A percentile compares a stretch with the other conserved stretches of the same genome.
Evolutionary conservation across 768 basidiomycete genomes (phyloP).

Genomic region (Favolaschia claudopus): DNA sequence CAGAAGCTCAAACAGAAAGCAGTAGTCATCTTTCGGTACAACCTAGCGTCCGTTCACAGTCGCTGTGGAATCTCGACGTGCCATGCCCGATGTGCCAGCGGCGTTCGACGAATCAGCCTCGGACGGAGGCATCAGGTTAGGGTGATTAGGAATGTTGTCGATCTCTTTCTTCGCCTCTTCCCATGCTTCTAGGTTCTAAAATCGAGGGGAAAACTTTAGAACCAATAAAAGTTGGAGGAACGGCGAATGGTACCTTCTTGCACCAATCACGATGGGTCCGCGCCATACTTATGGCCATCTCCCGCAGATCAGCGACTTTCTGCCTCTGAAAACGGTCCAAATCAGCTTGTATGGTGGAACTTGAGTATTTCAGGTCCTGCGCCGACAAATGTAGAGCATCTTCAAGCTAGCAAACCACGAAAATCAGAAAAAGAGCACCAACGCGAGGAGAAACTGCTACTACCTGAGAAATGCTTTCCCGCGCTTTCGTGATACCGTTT

Average conservation of each 20-base stretch:
- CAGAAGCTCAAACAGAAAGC: slow-evolving; percentile 6
- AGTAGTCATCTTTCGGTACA: not conserved
- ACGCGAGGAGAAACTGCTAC: slow-evolving; percentile 30
- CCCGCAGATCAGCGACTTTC: slow-evolving; percentile 94
- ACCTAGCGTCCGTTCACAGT: slow-evolving; percentile 70
- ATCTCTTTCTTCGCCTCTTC: slow-evolving; percentile 94
- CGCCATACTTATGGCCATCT: slow-evolving; percentile 93
- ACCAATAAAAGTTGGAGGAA: slow-evolving; percentile 20
- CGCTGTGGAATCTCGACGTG: slow-evolving; percentile 71
- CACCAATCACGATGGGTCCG: slow-evolving; percentile 96
- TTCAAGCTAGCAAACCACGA: slow-evolving; percentile 70
- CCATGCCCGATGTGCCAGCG: slow-evolving; percentile 45
- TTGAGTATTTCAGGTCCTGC: slow-evolving; percentile 95
- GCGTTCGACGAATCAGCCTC: slow-evolving; percentile 40
- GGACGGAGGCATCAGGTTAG: slow-evolving; percentile 68
- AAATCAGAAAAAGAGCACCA: slow-evolving; percentile 11
- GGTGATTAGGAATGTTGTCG: slow-evolving; percentile 89
- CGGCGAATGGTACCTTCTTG: slow-evolving; percentile 70
- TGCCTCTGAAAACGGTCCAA: slow-evolving; percentile 98
- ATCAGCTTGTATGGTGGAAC: slow-evolving; percentile 96
- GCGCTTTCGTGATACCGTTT: slow-evolving; percentile 92
- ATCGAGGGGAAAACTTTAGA: slow-evolving; percentile 12
- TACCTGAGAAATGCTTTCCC: slow-evolving; percentile 95
- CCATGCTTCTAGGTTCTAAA: slow-evolving; percentile 95
- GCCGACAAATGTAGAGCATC: slow-evolving; percentile 92